phyloP scores from a whole-genome alignment of 1,284 basidiomycete species.

The Leccinum subspadiceum region DNA sequence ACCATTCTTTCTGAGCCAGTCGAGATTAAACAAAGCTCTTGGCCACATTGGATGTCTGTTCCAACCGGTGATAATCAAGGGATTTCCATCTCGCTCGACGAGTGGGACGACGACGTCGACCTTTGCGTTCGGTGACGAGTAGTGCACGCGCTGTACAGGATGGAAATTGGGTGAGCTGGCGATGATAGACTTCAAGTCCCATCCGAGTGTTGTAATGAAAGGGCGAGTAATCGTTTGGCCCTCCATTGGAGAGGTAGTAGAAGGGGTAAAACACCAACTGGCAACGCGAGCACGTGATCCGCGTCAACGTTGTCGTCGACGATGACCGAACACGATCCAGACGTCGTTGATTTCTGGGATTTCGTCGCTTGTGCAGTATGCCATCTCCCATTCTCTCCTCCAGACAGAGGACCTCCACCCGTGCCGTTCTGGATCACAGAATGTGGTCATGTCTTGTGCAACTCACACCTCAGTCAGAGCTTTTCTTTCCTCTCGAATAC shows the following conservation, averaged over 20 bases:
- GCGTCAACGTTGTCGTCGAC: background rate
- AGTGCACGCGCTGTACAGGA: conserved; percentile 39
- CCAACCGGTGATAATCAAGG: conserved; percentile 61
- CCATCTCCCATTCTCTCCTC: conserved; percentile 56
- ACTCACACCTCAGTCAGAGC: conserved; percentile 72
- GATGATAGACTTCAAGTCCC: conserved; percentile 49
- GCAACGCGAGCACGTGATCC: conserved; percentile 19
- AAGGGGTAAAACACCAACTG: background rate
- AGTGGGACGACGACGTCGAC: conserved; percentile 37
- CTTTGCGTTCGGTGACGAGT: conserved; percentile 26
- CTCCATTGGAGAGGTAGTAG: background rate
- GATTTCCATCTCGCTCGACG: conserved; percentile 51
- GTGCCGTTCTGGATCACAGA: conserved; percentile 83
- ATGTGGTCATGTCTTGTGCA: conserved; percentile 80
- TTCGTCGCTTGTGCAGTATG: conserved; percentile 70
- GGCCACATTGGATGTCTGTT: conserved; percentile 56
- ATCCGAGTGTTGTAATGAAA: conserved; percentile 47
- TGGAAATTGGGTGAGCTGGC: conserved; percentile 28
- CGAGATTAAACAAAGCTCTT: conserved; percentile 47
- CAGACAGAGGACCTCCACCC: conserved; percentile 45
- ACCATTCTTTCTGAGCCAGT: conserved; percentile 46
- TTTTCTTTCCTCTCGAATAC: background rate
- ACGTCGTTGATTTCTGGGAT: conserved; percentile 69
- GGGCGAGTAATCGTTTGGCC: conserved; percentile 10
- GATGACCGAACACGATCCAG: conserved; percentile 40